Base-by-base conservation (phyloP, 495 filamentous ascomycete species). In the Delitschia confertaspora region DNA sequence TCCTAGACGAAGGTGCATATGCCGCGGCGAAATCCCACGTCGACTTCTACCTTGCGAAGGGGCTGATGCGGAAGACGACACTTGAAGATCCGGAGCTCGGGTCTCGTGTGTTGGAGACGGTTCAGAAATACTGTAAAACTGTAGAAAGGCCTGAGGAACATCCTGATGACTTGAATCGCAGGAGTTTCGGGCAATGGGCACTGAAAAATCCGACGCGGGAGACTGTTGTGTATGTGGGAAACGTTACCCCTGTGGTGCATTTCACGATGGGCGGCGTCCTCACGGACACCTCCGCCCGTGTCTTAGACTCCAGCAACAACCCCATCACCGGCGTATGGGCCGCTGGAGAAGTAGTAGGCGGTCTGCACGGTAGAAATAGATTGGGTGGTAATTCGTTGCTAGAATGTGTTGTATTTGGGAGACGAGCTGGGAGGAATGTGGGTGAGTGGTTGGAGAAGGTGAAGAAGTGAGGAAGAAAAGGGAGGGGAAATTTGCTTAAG, bases 401-500 rank as follows among this genome's bases (percentile, higher is more conserved):
- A 8, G 72, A 76, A 45, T 75, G 76, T 64, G 73, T 72, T 3
- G 70, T 80, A 1, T 80, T 77, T 64, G 76, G 75, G 1, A 57
- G 71, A 35, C 70, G 71, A 35, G 72, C 74, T 0, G 76, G 74
- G 0, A 54, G 64, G 23, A 53, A 69, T 38, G 72, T 69, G 29
- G 29, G 11, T n/a, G 29, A 31, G 29, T 31, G 16, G 11, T 3
- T 31, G 2, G 16, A 31, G 29, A 31, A 31, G 2, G 29, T n/a
- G 16, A 14, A 6, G 6, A 31, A 31, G 29, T 31, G 6, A 31
- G 29, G 29, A 3, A 3, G 3, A 31, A n/a, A 31, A 31, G 11
- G 6, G n/a, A 14, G 11, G 2, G 11, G 29, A 31, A 31, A n/a
- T n/a, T n/a, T n/a, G n/a, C n/a, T n/a, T n/a, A n/a, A n/a, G n/a